Evolutionary conservation across 345 rosid genomes (phyloP).

Genomic region (Hypericum perforatum): DNA sequence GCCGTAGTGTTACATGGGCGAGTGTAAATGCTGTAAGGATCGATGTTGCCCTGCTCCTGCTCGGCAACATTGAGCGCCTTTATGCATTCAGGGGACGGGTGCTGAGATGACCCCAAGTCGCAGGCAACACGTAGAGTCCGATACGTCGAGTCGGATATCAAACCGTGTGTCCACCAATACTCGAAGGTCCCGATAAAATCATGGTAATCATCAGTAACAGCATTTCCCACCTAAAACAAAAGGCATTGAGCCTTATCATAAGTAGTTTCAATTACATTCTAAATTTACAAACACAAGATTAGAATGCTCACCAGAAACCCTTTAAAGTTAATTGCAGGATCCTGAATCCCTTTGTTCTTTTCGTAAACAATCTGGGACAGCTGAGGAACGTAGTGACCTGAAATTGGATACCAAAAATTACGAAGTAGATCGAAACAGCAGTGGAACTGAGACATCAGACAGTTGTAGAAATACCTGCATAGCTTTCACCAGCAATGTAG

Average conservation of each 20-base stretch:
- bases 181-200: constrained; percentile 41
- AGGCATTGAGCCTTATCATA: neutral
- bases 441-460: neutral
- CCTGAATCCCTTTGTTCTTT: constrained; percentile 50
- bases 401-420: constrained; percentile 7
- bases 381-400: constrained; percentile 98
- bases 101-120: constrained; percentile 34
- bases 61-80: constrained; percentile 34
- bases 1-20: constrained; percentile 29
- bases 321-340: constrained; percentile 73
- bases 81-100: constrained; percentile 42
- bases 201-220: constrained; percentile 40
- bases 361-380: constrained; percentile 65
- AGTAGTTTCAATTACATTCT: too few relatives aligned
- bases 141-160: constrained; percentile 45
- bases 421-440: neutral
- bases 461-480: constrained; percentile 47
- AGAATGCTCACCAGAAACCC: constrained; percentile 69
- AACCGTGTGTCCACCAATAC: constrained; percentile 65
- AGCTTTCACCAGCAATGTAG: constrained; percentile 95
- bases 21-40: constrained; percentile 49
- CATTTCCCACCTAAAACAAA: constrained; percentile 48
- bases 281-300: neutral
- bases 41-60: constrained; percentile 35
- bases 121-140: constrained; percentile 28